A percentile compares a stretch with the other conserved stretches of the same genome.
These are phyloP conservation scores for Daedaleopsis sinensis DNA, from an alignment of 768 basidiomycete species.

Conservation along the genomic window DNA sequence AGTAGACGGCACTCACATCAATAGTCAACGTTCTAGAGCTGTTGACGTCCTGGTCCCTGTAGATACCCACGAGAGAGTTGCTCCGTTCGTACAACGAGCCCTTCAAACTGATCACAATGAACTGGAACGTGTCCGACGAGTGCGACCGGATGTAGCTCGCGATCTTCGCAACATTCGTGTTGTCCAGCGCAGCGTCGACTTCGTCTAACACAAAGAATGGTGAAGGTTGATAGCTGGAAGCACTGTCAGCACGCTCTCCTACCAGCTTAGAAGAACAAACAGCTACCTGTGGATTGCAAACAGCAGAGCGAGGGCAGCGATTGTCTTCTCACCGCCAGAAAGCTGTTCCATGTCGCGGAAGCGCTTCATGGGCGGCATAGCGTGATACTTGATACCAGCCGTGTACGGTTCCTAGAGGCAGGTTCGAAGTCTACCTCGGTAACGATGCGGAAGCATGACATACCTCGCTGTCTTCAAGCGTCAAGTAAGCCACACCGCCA, in stretches of 20 bases:
- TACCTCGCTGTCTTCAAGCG: constrained; percentile 94
- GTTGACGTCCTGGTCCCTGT: constrained; percentile 92
- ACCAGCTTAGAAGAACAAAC: constrained; percentile 9
- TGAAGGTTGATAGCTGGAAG: constrained; percentile 84
- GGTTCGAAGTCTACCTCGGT: not conserved
- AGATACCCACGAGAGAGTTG: constrained; percentile 90
- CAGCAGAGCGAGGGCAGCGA: constrained; percentile 93
- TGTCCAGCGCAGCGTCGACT: constrained; percentile 96
- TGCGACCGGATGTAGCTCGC: constrained; percentile 91
- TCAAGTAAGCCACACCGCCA: constrained; percentile 96
- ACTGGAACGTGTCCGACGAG: constrained; percentile 86
- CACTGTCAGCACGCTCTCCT: not conserved
- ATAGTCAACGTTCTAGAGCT: constrained; percentile 91
- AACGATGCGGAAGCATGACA: constrained; percentile 19
- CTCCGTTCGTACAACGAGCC: constrained; percentile 90
- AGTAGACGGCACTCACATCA: constrained; percentile 57
- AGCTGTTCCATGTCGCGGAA: constrained; percentile 99
- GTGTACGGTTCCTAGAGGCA: constrained; percentile 73
- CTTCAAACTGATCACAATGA: constrained; percentile 97
- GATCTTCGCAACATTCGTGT: constrained; percentile 97
- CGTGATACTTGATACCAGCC: constrained; percentile 96
- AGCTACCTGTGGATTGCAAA: constrained; percentile 93
- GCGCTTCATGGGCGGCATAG: constrained; percentile 99
- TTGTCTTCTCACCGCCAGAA: constrained; percentile 98
- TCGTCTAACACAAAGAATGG: constrained; percentile 99